phyloP scores from a whole-genome alignment of 768 basidiomycete genomes.

The Mycena capillaripes region DNA sequence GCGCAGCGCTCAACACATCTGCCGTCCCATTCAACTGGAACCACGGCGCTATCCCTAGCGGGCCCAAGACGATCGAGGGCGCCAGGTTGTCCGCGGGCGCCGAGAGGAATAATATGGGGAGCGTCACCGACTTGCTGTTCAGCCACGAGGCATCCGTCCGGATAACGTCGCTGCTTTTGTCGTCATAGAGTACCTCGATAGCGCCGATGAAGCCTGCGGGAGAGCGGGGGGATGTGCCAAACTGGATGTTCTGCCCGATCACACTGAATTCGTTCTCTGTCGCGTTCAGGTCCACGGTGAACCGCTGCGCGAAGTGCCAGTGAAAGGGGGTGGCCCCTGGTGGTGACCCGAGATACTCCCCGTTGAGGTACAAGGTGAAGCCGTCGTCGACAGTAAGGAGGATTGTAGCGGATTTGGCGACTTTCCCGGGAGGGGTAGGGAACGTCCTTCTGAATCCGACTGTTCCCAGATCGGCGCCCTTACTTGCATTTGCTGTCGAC shows the following conservation, averaged over 20 bases:
- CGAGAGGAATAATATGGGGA: slow-evolving; percentile 15
- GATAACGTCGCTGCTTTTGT: slow-evolving; percentile 21
- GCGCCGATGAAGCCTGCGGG: slow-evolving; percentile 9
- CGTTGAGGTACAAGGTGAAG: slow-evolving; percentile 15
- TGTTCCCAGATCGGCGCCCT: not conserved
- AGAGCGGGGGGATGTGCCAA: too few species aligned
- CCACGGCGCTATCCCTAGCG: slow-evolving; percentile 8
- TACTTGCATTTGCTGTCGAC: not conserved
- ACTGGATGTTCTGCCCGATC: slow-evolving; percentile 5
- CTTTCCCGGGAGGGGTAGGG: slow-evolving; percentile 9
- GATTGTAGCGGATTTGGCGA: slow-evolving; percentile 4
- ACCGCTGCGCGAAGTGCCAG: slow-evolving; percentile 22
- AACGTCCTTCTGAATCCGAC: slow-evolving; percentile 23
- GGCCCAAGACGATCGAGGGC: not conserved
- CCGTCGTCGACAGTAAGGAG: slow-evolving; percentile 15
- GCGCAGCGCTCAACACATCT: not conserved
- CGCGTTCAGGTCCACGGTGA: slow-evolving; percentile 3
- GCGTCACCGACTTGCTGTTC: not conserved
- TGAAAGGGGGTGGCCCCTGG: not conserved
- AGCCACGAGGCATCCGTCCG: slow-evolving; percentile 25
- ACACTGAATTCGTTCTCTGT: slow-evolving; percentile 18
- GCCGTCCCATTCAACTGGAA: not conserved
- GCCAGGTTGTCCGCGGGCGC: not conserved
- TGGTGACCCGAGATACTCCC: slow-evolving; percentile 4
- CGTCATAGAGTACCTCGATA: slow-evolving; percentile 10